Evolutionary conservation across 1,284 basidiomycete species (phyloP), one percentile per base, ranked within the genome.

Genomic region (Coriolopsis trogii): DNA sequence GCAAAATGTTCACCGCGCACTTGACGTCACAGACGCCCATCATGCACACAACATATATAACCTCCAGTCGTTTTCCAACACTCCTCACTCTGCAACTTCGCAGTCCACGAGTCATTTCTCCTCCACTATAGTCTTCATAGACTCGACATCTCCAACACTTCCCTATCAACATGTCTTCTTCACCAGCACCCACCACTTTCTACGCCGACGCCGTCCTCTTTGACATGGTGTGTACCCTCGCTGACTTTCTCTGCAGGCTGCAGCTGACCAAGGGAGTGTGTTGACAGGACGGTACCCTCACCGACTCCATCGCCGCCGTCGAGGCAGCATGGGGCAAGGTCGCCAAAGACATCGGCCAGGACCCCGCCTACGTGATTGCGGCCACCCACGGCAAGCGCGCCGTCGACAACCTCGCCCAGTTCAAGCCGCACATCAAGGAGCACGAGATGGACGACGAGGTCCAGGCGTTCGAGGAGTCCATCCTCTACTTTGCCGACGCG

Each of bases 321-420:
- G 89, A 91, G 67, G 85, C 86, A 6, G 89, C 89, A 6, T 91
- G 89, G 89, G 81, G 80, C 29, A 85, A 84, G 60, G 87, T 91
- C 43, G 88, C 89, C 3, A 73, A 73, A 37, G 85, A 88, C 66
- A 79, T 88, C 40, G 84, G 82, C 46, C 79, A 83, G 67, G 83
- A 87, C 67, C 84, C 83, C 10, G 73, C 71, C 52, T 75, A 79
- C 50, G 82, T 87, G 54, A 87, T 87, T 64, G 80, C 81, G 26
- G 85, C 85, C 34, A 90, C 88, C 12, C 89, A 91, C 67, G 89
- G 89, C 63, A 85, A 89, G 65, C 84, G 80, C 53, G 80, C 79
- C 20, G 76, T 80, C 62, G 81, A 82, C 71, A 82, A 71, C 65
- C 69, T 71, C 53, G 51, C 70, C 18, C 66, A 66, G 51, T 71